phyloP scores from a whole-genome alignment of 148 eudicot species.

The Dianthus caryophyllus region DNA sequence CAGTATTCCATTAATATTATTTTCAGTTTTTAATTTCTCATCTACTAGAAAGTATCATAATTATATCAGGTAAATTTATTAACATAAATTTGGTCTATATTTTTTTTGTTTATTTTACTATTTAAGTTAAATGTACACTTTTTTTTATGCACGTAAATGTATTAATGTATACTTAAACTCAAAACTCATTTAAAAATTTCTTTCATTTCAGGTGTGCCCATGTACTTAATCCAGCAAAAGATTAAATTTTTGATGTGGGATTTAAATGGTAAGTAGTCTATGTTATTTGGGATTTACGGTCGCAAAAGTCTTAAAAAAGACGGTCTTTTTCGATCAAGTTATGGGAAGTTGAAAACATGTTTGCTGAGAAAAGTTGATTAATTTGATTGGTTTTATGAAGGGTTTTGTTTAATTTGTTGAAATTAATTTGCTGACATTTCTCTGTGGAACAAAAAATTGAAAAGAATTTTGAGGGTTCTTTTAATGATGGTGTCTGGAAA shows the following conservation, averaged over 20 bases:
- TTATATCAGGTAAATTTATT: too few relatives aligned
- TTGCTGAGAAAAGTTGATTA: constrained; percentile 18
- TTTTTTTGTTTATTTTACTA: too few relatives aligned
- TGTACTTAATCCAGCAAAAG: constrained; percentile 14
- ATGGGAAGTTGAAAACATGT: background rate
- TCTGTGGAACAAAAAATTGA: background rate
- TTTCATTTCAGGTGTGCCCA: constrained; percentile 29
- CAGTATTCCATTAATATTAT: too few relatives aligned
- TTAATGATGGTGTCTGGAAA: constrained; percentile 54
- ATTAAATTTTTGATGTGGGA: background rate
- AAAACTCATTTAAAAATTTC: constrained; percentile 8
- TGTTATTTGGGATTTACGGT: too few relatives aligned
- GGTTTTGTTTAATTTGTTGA: constrained; percentile 3
- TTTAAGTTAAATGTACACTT: too few relatives aligned
- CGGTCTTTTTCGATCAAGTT: too few relatives aligned
- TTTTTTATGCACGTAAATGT: too few relatives aligned
- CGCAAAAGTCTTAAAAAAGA: too few relatives aligned
- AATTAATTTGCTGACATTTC: constrained; percentile 12
- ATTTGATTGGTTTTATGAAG: constrained; percentile 10
- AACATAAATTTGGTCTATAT: too few relatives aligned
- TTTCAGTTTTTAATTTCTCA: background rate
- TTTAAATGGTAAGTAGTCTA: background rate
- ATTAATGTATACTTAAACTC: background rate
- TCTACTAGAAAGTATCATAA: too few relatives aligned
- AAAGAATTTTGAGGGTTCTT: constrained; percentile 21